These are phyloP conservation scores for Protomyces macrosporus DNA, from an alignment of 1,139 yeast genomes.

Conservation along the genomic window DNA sequence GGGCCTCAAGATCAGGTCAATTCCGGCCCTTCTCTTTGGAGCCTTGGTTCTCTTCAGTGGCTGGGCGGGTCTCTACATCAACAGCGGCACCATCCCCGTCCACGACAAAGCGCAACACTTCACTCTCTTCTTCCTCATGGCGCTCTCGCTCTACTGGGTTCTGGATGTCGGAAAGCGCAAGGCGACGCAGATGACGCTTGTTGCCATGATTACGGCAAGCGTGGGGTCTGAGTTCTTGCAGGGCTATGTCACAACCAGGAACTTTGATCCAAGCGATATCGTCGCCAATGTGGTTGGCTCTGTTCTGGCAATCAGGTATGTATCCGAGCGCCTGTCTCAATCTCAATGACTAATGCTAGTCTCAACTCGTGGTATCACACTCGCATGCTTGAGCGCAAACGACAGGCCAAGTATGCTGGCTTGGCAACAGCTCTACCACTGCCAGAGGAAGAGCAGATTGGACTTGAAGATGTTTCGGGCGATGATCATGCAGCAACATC, in stretches of 20 bases:
- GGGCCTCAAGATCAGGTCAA: background rate
- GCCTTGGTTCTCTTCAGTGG: background rate
- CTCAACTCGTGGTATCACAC: conserved; percentile 38
- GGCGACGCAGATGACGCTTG: conserved; percentile 44
- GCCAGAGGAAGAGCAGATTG: background rate
- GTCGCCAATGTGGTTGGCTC: conserved; percentile 41
- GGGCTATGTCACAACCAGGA: conserved; percentile 38
- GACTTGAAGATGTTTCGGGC: background rate
- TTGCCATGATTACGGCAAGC: conserved; percentile 45
- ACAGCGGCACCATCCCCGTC: conserved; percentile 29
- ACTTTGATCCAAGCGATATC: conserved; percentile 41
- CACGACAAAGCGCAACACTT: conserved; percentile 55
- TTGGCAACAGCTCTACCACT: background rate
- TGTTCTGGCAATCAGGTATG: conserved; percentile 36
- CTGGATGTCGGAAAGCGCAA: conserved; percentile 46
- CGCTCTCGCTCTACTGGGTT: conserved; percentile 50
- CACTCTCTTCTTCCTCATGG: conserved; percentile 47
- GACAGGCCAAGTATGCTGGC: conserved; percentile 29
- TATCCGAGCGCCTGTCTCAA: conserved; percentile 31
- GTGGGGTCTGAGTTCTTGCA: conserved; percentile 54
- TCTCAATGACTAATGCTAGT: background rate
- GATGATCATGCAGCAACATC: background rate
- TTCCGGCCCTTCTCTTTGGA: background rate
- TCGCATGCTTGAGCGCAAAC: conserved; percentile 32
- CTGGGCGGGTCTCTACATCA: background rate